Base-by-base conservation (phyloP, 2,329 filamentous ascomycete genomes). In the Metarhizium brunneum region DNA sequence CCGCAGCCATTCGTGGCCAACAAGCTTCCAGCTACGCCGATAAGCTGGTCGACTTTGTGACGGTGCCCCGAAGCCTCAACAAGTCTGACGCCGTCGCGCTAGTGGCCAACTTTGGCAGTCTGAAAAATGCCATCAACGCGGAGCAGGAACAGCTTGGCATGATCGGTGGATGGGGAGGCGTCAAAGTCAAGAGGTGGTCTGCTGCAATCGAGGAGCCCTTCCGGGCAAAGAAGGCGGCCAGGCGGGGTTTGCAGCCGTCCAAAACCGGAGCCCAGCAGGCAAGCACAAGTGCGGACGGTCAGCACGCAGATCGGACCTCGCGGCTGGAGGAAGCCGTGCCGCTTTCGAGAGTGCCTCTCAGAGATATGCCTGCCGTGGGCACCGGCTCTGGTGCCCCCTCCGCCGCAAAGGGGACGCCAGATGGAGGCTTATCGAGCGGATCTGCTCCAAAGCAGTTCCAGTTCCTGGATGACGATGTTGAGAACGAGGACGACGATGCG, bases 121-220 rank as follows among this genome's bases (percentile, higher is more conserved):
- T 99, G 56, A 84, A 86, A 62, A 88, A 87, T 42, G 92, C 92
- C 0, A 78, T 97, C 57, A 96, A 96, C 69, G 92, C 91, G 2
- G 82, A 87, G 48, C 83, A 89, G 0, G 94, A 97, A 67, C 88
- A 95, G 69, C 80, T 99, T 40, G 83, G 85, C 14, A 75, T 89
- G 59, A 84, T 99, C n/a, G 82, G 86, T 35, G 94, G 94, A 1
- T 99, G 92, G 92, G 94, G 94, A 38, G 90, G 95, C 71, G 91
- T 90, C 74, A 99, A 99, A 71, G 90, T 96, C 25, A 87, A 88
- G 70, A 82, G 84, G 56, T 97, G 92, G 92, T 86, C 81, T 62
- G 81, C 77, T 56, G 87, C 88, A 10, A 87, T 96, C 1, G 82
- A 90, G 57, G 91, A 95, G 70, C 90, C 90, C 0, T 96, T 97